Evolutionary conservation across 2,329 filamentous ascomycete species (phyloP), one percentile per base, ranked within the genome.

Genomic region (Zasmidium cellare): DNA sequence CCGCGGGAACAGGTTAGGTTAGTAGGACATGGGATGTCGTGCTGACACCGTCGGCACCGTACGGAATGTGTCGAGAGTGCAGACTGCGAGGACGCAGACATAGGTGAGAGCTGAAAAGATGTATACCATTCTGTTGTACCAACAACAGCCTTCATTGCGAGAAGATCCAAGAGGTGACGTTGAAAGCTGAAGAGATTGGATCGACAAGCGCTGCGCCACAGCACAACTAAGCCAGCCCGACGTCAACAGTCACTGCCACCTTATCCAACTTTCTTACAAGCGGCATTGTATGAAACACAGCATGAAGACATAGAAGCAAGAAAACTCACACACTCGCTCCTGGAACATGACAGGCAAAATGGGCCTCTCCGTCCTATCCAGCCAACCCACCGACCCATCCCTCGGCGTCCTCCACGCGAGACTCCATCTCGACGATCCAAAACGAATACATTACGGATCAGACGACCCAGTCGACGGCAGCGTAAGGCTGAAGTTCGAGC

Each of bases 371-470:
- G 35, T 41, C 5, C 16, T 41, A 14, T 41, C 35, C 6, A 41
- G 35, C 35, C 35, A 41, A 14, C 35, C 35, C 5, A 14, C 11
- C 35, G 35, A 41, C 16, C n/a, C 35, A 9, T 41, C 35, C 24
- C 51, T 53, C 14, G 61, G 61, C 35, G 46, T 44, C 1, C 46
- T 63, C 7, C 51, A 51, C 46, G 28, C 53, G 19, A 51, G 46
- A 31, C 22, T 53, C 20, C 24, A 54, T 20, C 41, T 63, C n/a
- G 58, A 63, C 24, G 41, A 56, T 20, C 58, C 58, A 3, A 46
- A 52, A 3, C 56, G 55, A n/a, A 28, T 61, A 3, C 56, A 63
- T 50, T 59, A 61, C 53, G 61, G 61, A 7, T 45, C 50, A n/a
- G 56, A 56, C 9, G 48, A 59, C 35, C 53, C 56, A 16, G 49